phyloP scores from a whole-genome alignment of 2,329 filamentous ascomycete genomes.

The Colletotrichum sidae region DNA sequence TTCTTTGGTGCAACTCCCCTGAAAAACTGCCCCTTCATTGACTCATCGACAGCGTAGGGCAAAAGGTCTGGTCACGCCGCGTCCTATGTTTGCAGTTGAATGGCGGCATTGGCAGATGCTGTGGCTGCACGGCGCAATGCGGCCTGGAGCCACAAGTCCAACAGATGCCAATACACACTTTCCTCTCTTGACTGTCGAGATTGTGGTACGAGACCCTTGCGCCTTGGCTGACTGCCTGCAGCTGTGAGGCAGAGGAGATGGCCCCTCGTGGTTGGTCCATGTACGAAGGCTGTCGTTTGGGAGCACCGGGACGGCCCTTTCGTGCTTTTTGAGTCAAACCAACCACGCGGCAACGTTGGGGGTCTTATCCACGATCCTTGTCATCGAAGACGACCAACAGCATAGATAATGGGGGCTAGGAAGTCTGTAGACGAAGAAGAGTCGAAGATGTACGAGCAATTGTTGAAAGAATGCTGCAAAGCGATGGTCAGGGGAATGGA shows the following conservation, averaged over 20 bases:
- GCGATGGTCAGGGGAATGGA: too few relatives aligned
- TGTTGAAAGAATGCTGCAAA: too few relatives aligned
- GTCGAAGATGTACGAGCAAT: not conserved
- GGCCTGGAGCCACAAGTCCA: too few relatives aligned
- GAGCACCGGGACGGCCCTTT: slow-evolving; percentile 20
- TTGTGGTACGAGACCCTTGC: too few relatives aligned
- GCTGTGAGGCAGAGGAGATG: not conserved
- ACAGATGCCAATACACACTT: too few relatives aligned
- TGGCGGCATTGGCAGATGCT: too few relatives aligned
- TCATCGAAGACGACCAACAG: slow-evolving; percentile 10
- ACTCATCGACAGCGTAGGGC: too few relatives aligned
- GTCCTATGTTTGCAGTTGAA: too few relatives aligned
- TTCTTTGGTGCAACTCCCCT: not conserved
- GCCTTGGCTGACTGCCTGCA: slow-evolving; percentile 7
- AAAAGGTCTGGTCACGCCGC: too few relatives aligned
- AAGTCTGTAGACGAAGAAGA: not conserved
- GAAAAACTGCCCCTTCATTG: too few relatives aligned
- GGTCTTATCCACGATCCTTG: not conserved
- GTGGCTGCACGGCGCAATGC: too few relatives aligned
- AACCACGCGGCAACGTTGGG: not conserved
- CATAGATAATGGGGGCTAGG: not conserved
- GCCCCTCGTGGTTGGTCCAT: slow-evolving; percentile 18
- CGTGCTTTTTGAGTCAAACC: not conserved
- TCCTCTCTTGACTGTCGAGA: too few relatives aligned
- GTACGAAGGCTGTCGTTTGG: slow-evolving; percentile 15